Conservation (phyloP, 352 stramenopile species). For the Phytophthora kernoviae region DNA sequence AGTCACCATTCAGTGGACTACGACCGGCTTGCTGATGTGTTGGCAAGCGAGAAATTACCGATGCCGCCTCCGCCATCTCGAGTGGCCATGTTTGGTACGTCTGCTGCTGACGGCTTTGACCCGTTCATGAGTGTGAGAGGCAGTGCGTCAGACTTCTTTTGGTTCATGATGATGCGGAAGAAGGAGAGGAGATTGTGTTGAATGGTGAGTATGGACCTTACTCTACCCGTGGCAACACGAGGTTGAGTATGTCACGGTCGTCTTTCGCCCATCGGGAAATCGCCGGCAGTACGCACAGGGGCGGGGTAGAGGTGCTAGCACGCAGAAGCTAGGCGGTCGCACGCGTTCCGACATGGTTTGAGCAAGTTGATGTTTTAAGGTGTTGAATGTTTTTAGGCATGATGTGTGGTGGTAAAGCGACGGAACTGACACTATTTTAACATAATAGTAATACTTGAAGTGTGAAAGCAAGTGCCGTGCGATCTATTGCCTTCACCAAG, state of each 20-base stretch:
- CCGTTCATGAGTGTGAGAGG: constrained; percentile 44
- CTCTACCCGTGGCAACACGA: not conserved
- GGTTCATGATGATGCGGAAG: constrained; percentile 41
- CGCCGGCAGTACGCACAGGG: not conserved
- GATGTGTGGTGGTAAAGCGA: too few species aligned
- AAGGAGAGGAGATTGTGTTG: constrained; percentile 32
- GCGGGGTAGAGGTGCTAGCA: constrained; percentile 3
- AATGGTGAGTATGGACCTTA: constrained; percentile 31
- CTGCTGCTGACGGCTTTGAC: constrained; percentile 38
- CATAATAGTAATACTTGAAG: too few species aligned
- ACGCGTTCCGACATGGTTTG: not conserved
- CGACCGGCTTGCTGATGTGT: constrained; percentile 42
- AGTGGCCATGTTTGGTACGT: constrained; percentile 71
- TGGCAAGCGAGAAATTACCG: constrained; percentile 41
- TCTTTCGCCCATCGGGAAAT: constrained; percentile 9
- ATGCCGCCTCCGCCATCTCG: constrained; percentile 55
- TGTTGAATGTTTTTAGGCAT: not conserved
- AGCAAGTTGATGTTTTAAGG: not conserved
- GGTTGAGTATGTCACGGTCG: constrained; percentile 18
- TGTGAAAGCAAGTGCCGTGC: not conserved
- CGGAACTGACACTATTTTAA: too few species aligned
- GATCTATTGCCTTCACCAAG: not conserved
- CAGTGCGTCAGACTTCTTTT: constrained; percentile 57
- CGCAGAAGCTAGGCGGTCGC: not conserved
- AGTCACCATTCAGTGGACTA: constrained; percentile 76